Evolutionary conservation across 2,329 filamentous ascomycete species (phyloP).

Genomic region (Cylindrodendrum hubeiense): DNA sequence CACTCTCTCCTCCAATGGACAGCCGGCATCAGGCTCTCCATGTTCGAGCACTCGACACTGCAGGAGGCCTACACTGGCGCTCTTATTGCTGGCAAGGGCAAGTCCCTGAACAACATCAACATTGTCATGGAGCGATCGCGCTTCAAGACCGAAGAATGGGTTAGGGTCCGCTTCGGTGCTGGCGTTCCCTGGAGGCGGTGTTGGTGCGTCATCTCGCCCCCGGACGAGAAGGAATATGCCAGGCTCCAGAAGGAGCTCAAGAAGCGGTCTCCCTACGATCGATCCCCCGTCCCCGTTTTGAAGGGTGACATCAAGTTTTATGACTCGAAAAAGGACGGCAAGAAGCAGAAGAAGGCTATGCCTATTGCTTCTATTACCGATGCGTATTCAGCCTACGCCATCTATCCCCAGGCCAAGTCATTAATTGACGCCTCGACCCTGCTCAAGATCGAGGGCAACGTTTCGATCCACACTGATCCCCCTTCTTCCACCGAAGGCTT

Average conservation of each 20-base stretch:
- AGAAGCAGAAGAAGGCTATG: conserved; percentile 89
- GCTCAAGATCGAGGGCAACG: conserved; percentile 91
- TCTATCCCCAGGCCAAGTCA: conserved; percentile 95
- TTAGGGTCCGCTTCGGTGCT: conserved; percentile 92
- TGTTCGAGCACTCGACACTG: conserved; percentile 92
- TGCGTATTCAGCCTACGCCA: conserved; percentile 91
- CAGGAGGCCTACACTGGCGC: conserved; percentile 98
- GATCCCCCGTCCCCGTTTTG: conserved; percentile 72
- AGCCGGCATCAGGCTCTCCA: conserved; percentile 89
- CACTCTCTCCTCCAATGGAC: conserved; percentile 97
- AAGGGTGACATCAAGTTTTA: conserved; percentile 97
- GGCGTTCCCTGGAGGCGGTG: conserved; percentile 96
- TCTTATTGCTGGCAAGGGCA: conserved; percentile 94
- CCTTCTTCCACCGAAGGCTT: conserved; percentile 89
- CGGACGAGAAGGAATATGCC: conserved; percentile 91
- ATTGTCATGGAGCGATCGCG: conserved; percentile 86
- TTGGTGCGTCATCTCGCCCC: conserved; percentile 94
- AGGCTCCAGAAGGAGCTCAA: conserved; percentile 88
- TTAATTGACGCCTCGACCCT: conserved; percentile 95
- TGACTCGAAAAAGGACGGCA: conserved; percentile 78
- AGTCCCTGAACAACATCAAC: conserved; percentile 88
- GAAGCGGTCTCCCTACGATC: conserved; percentile 85
- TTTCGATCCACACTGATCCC: conserved; percentile 86
- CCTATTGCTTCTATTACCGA: conserved; percentile 94
- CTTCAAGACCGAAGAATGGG: conserved; percentile 90